A percentile compares a stretch with the other conserved stretches of the same genome.
Conservation (phyloP, 2,329 filamentous ascomycete species). For the Penicillium brevicompactum region DNA sequence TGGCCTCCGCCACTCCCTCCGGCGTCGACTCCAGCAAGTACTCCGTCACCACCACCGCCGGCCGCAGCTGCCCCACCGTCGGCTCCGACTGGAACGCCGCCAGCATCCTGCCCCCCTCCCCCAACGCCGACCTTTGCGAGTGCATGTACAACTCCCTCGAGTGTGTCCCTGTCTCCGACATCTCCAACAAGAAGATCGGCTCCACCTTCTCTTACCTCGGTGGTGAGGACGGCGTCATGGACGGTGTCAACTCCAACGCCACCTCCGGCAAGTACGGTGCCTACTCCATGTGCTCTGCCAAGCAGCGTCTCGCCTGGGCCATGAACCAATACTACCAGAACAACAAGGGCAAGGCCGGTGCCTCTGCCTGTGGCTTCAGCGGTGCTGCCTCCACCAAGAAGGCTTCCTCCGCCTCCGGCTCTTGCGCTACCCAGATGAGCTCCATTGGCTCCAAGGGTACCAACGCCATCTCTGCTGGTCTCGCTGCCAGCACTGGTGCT, state of each 20-base stretch:
- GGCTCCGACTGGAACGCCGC: slow-evolving; percentile 68
- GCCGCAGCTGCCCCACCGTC: slow-evolving; percentile 70
- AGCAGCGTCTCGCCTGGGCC: slow-evolving; percentile 50
- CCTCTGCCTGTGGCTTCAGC: slow-evolving; percentile 48
- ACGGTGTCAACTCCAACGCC: slow-evolving; percentile 43
- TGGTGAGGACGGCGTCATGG: slow-evolving; percentile 38
- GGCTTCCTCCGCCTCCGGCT: slow-evolving; percentile 23
- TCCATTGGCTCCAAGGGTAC: slow-evolving; percentile 40
- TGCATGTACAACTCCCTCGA: slow-evolving; percentile 79
- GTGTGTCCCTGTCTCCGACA: slow-evolving; percentile 66
- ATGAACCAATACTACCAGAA: slow-evolving; percentile 50
- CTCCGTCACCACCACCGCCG: slow-evolving; percentile 70
- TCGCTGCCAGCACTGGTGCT: slow-evolving; percentile 28
- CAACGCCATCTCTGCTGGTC: slow-evolving; percentile 41
- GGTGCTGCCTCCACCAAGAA: slow-evolving; percentile 43
- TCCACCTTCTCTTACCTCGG: slow-evolving; percentile 65
- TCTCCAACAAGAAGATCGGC: slow-evolving; percentile 62
- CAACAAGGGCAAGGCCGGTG: slow-evolving; percentile 34
- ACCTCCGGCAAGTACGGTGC: slow-evolving; percentile 49
- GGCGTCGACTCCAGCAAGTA: slow-evolving; percentile 69
- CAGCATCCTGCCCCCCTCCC: slow-evolving; percentile 74
- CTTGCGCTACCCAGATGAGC: slow-evolving; percentile 24
- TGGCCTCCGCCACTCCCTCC: slow-evolving; percentile 68
- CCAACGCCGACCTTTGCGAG: slow-evolving; percentile 75
- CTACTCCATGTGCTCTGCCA: slow-evolving; percentile 50